Evolutionary conservation across 768 basidiomycete species (phyloP).

Genomic region (Xerocomellus intermedius): DNA sequence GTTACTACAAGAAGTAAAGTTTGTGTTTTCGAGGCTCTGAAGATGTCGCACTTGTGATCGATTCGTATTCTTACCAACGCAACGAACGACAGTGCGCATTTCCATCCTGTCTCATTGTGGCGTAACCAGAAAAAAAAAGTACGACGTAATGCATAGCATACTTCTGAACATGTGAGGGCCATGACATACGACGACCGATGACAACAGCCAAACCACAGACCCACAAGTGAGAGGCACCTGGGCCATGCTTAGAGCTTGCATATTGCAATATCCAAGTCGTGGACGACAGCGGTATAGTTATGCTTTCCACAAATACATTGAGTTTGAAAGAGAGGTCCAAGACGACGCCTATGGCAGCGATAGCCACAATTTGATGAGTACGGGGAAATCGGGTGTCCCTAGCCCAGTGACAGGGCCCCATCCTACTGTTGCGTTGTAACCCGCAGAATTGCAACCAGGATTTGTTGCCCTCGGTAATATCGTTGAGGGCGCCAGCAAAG

Average conservation of each 20-base stretch:
- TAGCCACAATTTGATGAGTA: background rate
- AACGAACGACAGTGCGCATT: background rate
- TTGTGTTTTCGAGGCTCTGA: background rate
- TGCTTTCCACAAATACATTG: background rate
- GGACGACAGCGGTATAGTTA: too few relatives aligned
- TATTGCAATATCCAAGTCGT: too few relatives aligned
- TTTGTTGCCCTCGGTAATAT: constrained; percentile 48
- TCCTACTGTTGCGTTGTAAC: constrained; percentile 32
- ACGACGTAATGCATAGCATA: constrained; percentile 15
- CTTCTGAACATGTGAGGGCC: constrained; percentile 17
- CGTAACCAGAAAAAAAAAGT: constrained; percentile 1
- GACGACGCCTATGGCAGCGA: background rate
- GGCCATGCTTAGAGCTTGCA: too few relatives aligned
- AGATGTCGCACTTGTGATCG: too few relatives aligned
- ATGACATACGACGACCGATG: constrained; percentile 12
- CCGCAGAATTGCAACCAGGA: constrained; percentile 42
- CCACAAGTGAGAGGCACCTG: background rate
- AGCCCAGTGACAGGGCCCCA: constrained; percentile 46
- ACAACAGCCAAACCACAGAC: background rate
- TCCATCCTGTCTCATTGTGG: background rate
- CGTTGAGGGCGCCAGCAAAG: constrained; percentile 28
- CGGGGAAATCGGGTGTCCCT: background rate
- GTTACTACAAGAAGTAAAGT: too few relatives aligned
- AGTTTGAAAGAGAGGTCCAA: background rate
- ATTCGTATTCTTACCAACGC: too few relatives aligned